Conservation (phyloP, 495 filamentous ascomycete genomes). For the Penicillium ucsense region DNA sequence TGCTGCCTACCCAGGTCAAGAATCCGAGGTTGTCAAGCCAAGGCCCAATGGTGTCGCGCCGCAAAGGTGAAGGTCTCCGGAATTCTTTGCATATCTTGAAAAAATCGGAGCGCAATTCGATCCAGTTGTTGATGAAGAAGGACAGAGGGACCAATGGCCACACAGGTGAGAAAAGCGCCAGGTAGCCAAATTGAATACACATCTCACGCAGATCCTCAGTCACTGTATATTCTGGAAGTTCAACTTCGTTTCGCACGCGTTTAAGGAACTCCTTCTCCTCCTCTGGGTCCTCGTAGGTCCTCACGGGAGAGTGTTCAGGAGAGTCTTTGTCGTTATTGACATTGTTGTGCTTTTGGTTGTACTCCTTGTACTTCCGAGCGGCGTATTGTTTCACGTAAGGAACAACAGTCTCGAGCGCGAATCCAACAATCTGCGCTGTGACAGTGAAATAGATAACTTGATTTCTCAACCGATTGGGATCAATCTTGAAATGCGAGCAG, state of each 20-base stretch:
- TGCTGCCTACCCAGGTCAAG: conserved; percentile 81
- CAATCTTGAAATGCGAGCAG: conserved; percentile 62
- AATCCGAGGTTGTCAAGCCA: conserved; percentile 86
- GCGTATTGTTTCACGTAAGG: conserved; percentile 71
- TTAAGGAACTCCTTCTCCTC: conserved; percentile 71
- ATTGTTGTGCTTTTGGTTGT: conserved; percentile 24
- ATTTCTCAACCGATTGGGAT: conserved; percentile 73
- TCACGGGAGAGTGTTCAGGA: conserved; percentile 10
- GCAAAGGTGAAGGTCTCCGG: conserved; percentile 75
- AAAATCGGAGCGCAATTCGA: conserved; percentile 87
- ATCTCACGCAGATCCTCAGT: conserved; percentile 86
- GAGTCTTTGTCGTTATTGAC: conserved; percentile 18
- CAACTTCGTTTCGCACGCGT: conserved; percentile 79
- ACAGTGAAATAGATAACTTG: conserved; percentile 97
- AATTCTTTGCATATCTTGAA: conserved; percentile 89
- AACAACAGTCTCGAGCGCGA: conserved; percentile 77
- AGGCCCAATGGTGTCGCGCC: conserved; percentile 87
- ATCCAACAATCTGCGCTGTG: conserved; percentile 85
- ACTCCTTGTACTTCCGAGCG: conserved; percentile 63
- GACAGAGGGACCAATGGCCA: conserved; percentile 86
- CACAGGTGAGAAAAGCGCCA: conserved; percentile 85
- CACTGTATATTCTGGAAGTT: conserved; percentile 78
- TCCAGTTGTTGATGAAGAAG: conserved; percentile 93
- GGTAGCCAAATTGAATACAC: conserved; percentile 89
- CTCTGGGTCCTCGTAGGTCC: conserved; percentile 40